Conservation (phyloP, 1,139 yeast species). For the Eremothecium gossypii region DNA sequence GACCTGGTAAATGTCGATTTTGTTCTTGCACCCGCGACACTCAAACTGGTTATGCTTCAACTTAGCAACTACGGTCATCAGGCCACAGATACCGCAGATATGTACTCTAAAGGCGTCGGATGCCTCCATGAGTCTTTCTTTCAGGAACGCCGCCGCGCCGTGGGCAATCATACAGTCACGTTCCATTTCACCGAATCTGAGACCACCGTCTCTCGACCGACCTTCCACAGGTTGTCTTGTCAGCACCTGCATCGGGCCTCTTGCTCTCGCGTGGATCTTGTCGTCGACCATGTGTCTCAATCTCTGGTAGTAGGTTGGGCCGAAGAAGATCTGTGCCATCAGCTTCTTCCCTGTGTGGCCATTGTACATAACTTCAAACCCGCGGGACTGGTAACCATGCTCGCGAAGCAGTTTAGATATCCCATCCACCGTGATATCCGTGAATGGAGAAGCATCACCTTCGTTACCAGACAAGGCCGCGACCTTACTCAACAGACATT, state of each 20-base stretch:
- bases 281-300: conserved; percentile 99
- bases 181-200: conserved; percentile 99
- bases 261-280: conserved; percentile 97
- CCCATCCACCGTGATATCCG: conserved; percentile 96
- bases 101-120: conserved; percentile 98
- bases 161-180: conserved; percentile 99
- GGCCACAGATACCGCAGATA: conserved; percentile 95
- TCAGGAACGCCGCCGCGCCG: conserved; percentile 96
- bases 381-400: conserved; percentile 96
- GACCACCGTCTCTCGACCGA: conserved; percentile 98
- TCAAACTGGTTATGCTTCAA: conserved; percentile 95
- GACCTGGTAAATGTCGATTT: conserved; percentile 94
- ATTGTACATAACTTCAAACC: conserved; percentile 95
- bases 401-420: conserved; percentile 84
- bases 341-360: conserved; percentile 98
- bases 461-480: conserved; percentile 92
- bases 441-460: conserved; percentile 98
- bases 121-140: conserved; percentile 97
- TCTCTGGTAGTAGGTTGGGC: conserved; percentile 97
- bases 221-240: conserved; percentile 99
- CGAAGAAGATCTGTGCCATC: conserved; percentile 97
- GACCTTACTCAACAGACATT: conserved; percentile 90
- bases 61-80: conserved; percentile 96
- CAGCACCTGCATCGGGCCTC: conserved; percentile 97
- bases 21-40: conserved; percentile 96